These are phyloP conservation scores for Quillaja saponaria DNA, from an alignment of 306 rosid species.

Conservation along the genomic window DNA sequence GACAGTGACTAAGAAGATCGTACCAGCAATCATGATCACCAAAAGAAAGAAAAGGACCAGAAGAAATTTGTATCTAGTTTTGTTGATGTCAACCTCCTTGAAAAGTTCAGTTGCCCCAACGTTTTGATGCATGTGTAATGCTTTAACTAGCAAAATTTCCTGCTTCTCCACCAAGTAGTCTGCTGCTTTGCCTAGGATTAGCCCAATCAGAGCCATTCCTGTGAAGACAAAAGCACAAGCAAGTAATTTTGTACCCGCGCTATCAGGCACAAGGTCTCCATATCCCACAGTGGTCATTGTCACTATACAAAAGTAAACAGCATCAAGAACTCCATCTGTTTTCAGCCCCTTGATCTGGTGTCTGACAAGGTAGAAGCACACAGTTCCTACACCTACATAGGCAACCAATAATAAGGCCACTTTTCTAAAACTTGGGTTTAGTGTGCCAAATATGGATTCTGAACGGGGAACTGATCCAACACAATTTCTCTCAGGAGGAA, in stretches of 20 bases:
- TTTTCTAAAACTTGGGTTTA: constrained; percentile 39
- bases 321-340: constrained; percentile 44
- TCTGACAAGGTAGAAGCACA: constrained; percentile 43
- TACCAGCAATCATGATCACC: constrained; percentile 33
- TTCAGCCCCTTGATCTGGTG: constrained; percentile 45
- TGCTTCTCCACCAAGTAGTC: constrained; percentile 54
- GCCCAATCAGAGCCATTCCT: constrained; percentile 49
- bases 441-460: constrained; percentile 31
- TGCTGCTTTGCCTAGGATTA: constrained; percentile 48
- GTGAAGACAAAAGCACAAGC: constrained; percentile 56
- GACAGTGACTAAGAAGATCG: constrained; percentile 33
- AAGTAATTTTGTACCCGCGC: constrained; percentile 45
- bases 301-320: constrained; percentile 48
- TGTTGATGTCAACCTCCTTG: constrained; percentile 43
- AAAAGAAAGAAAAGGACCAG: constrained; percentile 36
- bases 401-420: constrained; percentile 31
- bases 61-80: constrained; percentile 41
- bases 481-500: constrained; percentile 12
- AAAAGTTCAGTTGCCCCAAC: constrained; percentile 33
- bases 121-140: constrained; percentile 34
- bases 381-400: constrained; percentile 44
- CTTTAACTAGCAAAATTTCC: constrained; percentile 46
- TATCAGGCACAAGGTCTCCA: constrained; percentile 53
- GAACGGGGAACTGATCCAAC: constrained; percentile 12
- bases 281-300: constrained; percentile 62